These are phyloP conservation scores for Coemansia sp. DNA, from an alignment of 192 early-diverging fungal genomes.

Conservation along the genomic window DNA sequence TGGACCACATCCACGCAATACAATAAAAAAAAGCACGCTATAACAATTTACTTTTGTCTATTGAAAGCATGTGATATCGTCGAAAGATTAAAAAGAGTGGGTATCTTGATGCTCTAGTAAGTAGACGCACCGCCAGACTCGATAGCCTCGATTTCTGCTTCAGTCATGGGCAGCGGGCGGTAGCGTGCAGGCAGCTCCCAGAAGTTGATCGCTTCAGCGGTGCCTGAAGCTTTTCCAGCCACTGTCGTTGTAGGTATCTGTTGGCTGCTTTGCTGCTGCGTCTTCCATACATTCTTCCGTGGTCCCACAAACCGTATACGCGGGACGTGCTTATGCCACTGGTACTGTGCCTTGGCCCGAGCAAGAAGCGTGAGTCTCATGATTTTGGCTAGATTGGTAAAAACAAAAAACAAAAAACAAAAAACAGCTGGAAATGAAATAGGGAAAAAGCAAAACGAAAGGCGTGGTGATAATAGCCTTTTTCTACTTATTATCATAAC, in stretches of 20 bases:
- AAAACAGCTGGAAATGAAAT: neutral
- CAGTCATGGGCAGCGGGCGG: constrained; percentile 41
- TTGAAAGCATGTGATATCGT: no score
- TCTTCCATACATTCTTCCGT: constrained; percentile 43
- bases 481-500: neutral
- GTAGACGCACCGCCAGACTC: constrained; percentile 48
- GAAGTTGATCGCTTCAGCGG: constrained; percentile 40
- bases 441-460: neutral
- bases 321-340: constrained; percentile 52
- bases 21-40: no score
- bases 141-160: constrained; percentile 54
- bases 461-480: no score
- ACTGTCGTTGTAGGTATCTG: neutral
- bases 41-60: no score
- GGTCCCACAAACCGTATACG: constrained; percentile 48
- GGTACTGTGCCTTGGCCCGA: constrained; percentile 41
- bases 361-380: constrained; percentile 28
- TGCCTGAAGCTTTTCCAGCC: neutral
- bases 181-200: constrained; percentile 54
- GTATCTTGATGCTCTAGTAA: neutral
- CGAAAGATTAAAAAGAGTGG: no score
- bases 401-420: neutral
- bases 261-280: constrained; percentile 6
- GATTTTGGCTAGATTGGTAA: neutral
- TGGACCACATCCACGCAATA: no score